These are phyloP conservation scores for Gilbertella persicaria DNA, from an alignment of 371 early-diverging fungal species.

Conservation along the genomic window DNA sequence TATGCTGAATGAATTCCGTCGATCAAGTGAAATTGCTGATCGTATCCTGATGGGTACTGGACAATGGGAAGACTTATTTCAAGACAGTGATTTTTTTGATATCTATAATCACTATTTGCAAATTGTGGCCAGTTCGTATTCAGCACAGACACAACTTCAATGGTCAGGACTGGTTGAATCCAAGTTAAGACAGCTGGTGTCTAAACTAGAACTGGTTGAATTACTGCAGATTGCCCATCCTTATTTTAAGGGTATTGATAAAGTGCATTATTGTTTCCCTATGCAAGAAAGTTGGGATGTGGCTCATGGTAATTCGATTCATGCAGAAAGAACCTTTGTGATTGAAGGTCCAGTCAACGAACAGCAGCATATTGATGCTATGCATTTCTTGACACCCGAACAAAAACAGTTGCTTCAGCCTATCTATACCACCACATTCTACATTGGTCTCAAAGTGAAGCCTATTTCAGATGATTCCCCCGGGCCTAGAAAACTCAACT, in stretches of 20 bases:
- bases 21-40: constrained; percentile 70
- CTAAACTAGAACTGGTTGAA: constrained; percentile 82
- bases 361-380: constrained; percentile 37
- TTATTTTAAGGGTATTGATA: constrained; percentile 83
- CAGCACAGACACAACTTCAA: constrained; percentile 69
- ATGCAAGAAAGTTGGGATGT: constrained; percentile 66
- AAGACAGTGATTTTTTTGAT: constrained; percentile 88
- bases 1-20: constrained; percentile 86
- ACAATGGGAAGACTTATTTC: constrained; percentile 75
- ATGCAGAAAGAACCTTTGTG: constrained; percentile 28
- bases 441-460: constrained; percentile 71
- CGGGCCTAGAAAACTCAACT: constrained; percentile 62
- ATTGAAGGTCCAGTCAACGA: constrained; percentile 17
- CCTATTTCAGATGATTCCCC: constrained; percentile 37
- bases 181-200: constrained; percentile 84
- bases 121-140: constrained; percentile 78
- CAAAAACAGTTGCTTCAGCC: constrained; percentile 27
- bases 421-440: constrained; percentile 81
- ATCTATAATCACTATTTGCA: constrained; percentile 93
- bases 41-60: constrained; percentile 70
- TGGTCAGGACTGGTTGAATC: constrained; percentile 85
- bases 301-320: constrained; percentile 59
- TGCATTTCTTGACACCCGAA: constrained; percentile 23
- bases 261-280: constrained; percentile 54
- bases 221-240: constrained; percentile 82